A percentile compares a stretch with the other conserved stretches of the same genome.
Conservation (phyloP, 768 basidiomycete genomes). For the Serpula lacrymans region DNA sequence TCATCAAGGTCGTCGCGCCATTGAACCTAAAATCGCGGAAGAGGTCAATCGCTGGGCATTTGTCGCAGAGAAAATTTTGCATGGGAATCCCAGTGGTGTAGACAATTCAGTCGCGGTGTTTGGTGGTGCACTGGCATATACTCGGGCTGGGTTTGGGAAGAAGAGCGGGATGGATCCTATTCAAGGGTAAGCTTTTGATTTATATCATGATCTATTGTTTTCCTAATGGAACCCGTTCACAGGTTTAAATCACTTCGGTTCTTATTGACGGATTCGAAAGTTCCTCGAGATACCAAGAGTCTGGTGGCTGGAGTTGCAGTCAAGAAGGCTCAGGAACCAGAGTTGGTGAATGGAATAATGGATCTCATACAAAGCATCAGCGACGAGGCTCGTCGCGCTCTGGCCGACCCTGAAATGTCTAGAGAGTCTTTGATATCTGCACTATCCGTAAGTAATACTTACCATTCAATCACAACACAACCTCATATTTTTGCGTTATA, state of each 20-base stretch:
- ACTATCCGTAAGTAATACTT: slow-evolving; percentile 71
- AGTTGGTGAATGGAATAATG: slow-evolving; percentile 72
- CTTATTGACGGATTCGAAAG: slow-evolving; percentile 88
- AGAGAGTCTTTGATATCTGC: slow-evolving; percentile 61
- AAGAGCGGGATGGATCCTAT: slow-evolving; percentile 83
- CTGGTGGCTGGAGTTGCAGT: slow-evolving; percentile 87
- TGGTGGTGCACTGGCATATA: slow-evolving; percentile 91
- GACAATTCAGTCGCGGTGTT: slow-evolving; percentile 94
- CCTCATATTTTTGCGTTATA: slow-evolving; percentile 22
- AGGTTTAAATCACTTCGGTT: slow-evolving; percentile 92
- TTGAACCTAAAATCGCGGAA: slow-evolving; percentile 64
- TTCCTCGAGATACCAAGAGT: slow-evolving; percentile 92
- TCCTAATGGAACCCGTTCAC: slow-evolving; percentile 8
- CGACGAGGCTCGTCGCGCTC: slow-evolving; percentile 71
- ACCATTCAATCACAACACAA: background rate
- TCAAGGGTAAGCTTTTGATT: slow-evolving; percentile 60
- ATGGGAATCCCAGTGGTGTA: slow-evolving; percentile 96
- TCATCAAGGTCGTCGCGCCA: slow-evolving; percentile 61
- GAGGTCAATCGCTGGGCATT: slow-evolving; percentile 93
- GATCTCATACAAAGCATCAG: slow-evolving; percentile 80
- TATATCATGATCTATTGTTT: slow-evolving; percentile 4
- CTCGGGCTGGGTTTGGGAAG: slow-evolving; percentile 71
- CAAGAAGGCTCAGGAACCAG: slow-evolving; percentile 80
- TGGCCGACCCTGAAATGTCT: slow-evolving; percentile 71
- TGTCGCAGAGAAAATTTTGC: slow-evolving; percentile 91